Base-by-base conservation (phyloP, 371 early-diverging fungal genomes). In the Lichtheimia hyalospora region DNA sequence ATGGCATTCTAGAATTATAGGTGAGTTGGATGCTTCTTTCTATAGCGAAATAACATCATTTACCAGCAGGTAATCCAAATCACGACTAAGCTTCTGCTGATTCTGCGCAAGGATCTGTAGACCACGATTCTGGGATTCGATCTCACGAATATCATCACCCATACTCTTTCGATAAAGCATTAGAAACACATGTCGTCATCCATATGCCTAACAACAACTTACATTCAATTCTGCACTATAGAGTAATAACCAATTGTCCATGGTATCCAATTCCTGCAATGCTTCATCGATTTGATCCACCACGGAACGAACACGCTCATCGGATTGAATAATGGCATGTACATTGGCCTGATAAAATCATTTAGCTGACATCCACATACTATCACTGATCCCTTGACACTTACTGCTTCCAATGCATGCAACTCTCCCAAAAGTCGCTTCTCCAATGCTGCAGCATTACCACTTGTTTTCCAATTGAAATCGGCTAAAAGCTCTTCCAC, bases 81-180 rank as follows among this genome's bases (percentile, higher is more conserved):
- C 95, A 14, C 68, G 67, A n/a, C 95, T 77, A 28, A 97, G 72
- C 20, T 75, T 78, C 34, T 91, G 87, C 61, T 96, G 96, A 68
- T 96, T 97, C 18, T 81, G 75, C 8, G 93, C 90, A 49, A 92
- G 86, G 20, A 93, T 84, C 70, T 96, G 96, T 62, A 97, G 84
- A 28, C 87, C 90, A 56, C 95, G 90, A 72, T 96, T 96, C 66
- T 91, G 89, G 13, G 89, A 81, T 75, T 96, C 95, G 58, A 97
- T 96, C 61, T 94, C 92, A 72, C 91, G 92, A 56, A 96, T 94
- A 74, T 96, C 96, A 70, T 94, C 92, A 24, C 94, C 96, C 93
- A 96, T 96, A 54, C 87, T 84, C 91, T 92, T 67, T 12, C 44
- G 3, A 16, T 12, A 25, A 3, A 15, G 53, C n/a, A 25, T 21